A percentile compares a stretch with the other conserved stretches of the same genome.
phyloP scores from a whole-genome alignment of 2,329 filamentous ascomycete species.

The Lecanicillium sp. region DNA sequence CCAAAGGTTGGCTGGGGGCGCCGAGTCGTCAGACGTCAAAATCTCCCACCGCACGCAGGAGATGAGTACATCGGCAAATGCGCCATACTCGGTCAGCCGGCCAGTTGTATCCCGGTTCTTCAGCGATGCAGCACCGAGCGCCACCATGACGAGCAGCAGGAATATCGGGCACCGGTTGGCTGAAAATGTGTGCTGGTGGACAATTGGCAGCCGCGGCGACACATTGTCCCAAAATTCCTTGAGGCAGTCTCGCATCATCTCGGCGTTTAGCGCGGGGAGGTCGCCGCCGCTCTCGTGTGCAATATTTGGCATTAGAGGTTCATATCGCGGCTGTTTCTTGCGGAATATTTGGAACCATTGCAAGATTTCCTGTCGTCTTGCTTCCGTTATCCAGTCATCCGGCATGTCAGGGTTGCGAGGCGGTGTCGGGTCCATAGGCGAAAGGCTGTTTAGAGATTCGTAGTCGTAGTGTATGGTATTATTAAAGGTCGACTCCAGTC shows the following conservation, averaged over 20 bases:
- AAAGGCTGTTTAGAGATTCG: constrained; percentile 39
- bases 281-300: constrained; percentile 34
- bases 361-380: constrained; percentile 36
- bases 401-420: constrained; percentile 29
- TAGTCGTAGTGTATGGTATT: constrained; percentile 44
- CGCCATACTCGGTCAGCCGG: constrained; percentile 37
- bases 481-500: constrained; percentile 43
- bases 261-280: constrained; percentile 51
- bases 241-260: constrained; percentile 79
- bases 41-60: constrained; percentile 74
- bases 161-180: constrained; percentile 71
- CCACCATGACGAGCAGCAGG: constrained; percentile 73
- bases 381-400: constrained; percentile 37
- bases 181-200: constrained; percentile 82
- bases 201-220: constrained; percentile 76
- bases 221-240: constrained; percentile 84
- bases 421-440: constrained; percentile 36
- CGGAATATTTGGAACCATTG: constrained; percentile 35
- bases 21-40: constrained; percentile 72
- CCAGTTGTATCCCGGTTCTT: constrained; percentile 54
- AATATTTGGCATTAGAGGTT: constrained; percentile 23
- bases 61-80: constrained; percentile 53
- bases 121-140: constrained; percentile 73
- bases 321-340: constrained; percentile 33
- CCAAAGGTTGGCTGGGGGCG: constrained; percentile 79